Percentiles rank a stretch among this genome's conserved stretches.
These are phyloP conservation scores for Sclerotinia subarctica DNA, from an alignment of 2,329 filamentous ascomycete genomes.

Conservation along the genomic window DNA sequence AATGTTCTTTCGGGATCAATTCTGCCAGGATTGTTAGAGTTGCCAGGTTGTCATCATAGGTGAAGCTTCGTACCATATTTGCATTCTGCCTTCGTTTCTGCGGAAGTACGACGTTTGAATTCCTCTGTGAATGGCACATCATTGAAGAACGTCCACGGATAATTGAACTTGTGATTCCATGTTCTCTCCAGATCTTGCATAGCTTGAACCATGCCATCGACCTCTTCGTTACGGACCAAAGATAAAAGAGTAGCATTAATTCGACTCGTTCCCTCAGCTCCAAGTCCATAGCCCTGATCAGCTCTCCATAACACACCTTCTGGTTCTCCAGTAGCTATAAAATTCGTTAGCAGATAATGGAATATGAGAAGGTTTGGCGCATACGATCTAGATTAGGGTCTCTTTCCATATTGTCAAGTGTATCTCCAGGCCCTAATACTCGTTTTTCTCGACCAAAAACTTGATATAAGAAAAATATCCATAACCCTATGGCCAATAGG, in stretches of 20 bases:
- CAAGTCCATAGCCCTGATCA: slow-evolving; percentile 72
- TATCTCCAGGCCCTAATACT: slow-evolving; percentile 43
- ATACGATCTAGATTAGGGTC: slow-evolving; percentile 87
- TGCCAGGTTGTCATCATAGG: slow-evolving; percentile 24
- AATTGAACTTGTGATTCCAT: slow-evolving; percentile 99
- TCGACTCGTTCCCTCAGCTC: slow-evolving; percentile 71
- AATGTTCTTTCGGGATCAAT: slow-evolving; percentile 89
- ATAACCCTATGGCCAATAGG: slow-evolving; percentile 66
- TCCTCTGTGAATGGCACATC: slow-evolving; percentile 90
- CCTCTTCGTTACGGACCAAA: slow-evolving; percentile 87
- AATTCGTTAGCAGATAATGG: slow-evolving; percentile 21
- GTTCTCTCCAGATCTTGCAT: slow-evolving; percentile 91
- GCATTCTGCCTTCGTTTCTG: slow-evolving; percentile 82
- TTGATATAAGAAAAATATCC: slow-evolving; percentile 76
- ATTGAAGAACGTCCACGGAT: slow-evolving; percentile 99
- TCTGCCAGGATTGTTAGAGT: slow-evolving; percentile 50
- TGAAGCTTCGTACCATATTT: slow-evolving; percentile 62
- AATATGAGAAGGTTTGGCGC: slow-evolving; percentile 38
- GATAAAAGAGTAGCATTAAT: slow-evolving; percentile 92
- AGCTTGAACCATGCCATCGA: slow-evolving; percentile 76
- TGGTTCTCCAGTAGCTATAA: slow-evolving; percentile 76
- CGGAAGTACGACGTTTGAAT: slow-evolving; percentile 80
- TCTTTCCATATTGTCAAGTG: slow-evolving; percentile 60
- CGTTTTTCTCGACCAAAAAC: slow-evolving; percentile 59
- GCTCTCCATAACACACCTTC: slow-evolving; percentile 71